Evolutionary conservation across 768 basidiomycete species (phyloP).

Genomic region (Leccinum boreale): DNA sequence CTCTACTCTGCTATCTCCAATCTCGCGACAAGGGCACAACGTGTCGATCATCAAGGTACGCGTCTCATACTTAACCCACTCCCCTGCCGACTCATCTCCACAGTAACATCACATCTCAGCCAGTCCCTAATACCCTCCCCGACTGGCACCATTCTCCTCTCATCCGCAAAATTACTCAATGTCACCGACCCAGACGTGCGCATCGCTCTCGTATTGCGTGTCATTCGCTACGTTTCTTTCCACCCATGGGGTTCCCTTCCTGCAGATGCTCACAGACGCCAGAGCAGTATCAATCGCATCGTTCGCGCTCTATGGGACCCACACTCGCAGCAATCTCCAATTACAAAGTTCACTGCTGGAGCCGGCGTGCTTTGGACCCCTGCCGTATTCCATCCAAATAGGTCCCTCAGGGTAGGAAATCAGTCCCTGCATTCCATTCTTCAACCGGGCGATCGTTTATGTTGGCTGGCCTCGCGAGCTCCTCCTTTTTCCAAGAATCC

Average conservation of each 20-base stretch:
- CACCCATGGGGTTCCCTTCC: constrained; percentile 72
- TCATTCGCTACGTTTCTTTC: constrained; percentile 69
- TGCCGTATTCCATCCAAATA: constrained; percentile 34
- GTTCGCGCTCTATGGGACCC: constrained; percentile 47
- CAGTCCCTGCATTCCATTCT: constrained; percentile 13
- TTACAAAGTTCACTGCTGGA: constrained; percentile 49
- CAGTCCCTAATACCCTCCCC: constrained; percentile 42
- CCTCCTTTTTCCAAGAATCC: constrained; percentile 43
- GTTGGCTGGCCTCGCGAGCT: constrained; percentile 63
- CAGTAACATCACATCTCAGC: constrained; percentile 44
- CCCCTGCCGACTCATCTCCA: constrained; percentile 26
- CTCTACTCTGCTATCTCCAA: constrained; percentile 37
- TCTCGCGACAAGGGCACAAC: constrained; percentile 36
- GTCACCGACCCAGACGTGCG: constrained; percentile 36
- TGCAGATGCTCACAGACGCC: constrained; percentile 58
- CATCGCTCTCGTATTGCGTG: constrained; percentile 45
- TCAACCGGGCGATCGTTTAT: constrained; percentile 29
- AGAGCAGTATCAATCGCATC: constrained; percentile 45
- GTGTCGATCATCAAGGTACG: constrained; percentile 47
- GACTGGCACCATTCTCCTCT: constrained; percentile 47
- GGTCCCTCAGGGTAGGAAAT: constrained; percentile 16
- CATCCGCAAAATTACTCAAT: constrained; percentile 31
- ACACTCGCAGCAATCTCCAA: constrained; percentile 9
- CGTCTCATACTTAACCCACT: neutral
- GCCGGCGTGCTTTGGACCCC: constrained; percentile 65